Base-by-base conservation (phyloP, 2,329 filamentous ascomycete genomes). In the Colletotrichum agaves region DNA sequence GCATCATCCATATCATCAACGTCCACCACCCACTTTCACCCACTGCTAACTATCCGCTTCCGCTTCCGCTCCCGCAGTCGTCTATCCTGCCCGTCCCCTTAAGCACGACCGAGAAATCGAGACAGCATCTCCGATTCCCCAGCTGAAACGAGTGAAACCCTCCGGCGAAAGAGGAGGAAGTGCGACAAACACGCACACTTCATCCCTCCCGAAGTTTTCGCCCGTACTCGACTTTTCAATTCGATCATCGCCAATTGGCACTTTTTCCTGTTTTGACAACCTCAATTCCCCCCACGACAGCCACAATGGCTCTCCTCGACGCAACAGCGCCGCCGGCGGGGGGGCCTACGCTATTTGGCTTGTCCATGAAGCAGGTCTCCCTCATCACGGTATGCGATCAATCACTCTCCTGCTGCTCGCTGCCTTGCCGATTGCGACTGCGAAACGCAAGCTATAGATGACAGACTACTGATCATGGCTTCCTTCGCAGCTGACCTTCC, bases 341-440 rank as follows among this genome's bases (percentile, higher is more conserved):
- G 67, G 81, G 80, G 63, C 83, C 84, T 67, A 82, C 78, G 27
- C 74, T 86, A 60, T 77, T 88, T 73, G 89, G 90, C 69, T 75
- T 92, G 73, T 85, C 90, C 50, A 85, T 91, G 84, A 92, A 92
- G 83, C 87, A 90, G 75, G 78, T 90, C 33, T 91, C 90, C 60
- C 80, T 93, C 49, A 69, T 75, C 39, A 72, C 72, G 58, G 71
- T 74, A 63, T 47, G 61, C 72, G 75, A 41, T 3, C 35, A 5
- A 5, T n/a, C 31, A n/a, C 58, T 61, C 27, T 23, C 15, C 41
- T 3, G 12, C 2, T 49, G 21, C 46, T 33, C 50, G n/a, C 33
- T 33, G 5, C 31, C 7, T 37, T 27, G 12, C 13, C 3, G 12
- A n/a, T 10, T 5, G 7, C 35, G 35, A 7, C 13, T 8, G 35